These are phyloP conservation scores for Spinacia oleracea DNA, from an alignment of 179 eudicot species.

Conservation along the genomic window DNA sequence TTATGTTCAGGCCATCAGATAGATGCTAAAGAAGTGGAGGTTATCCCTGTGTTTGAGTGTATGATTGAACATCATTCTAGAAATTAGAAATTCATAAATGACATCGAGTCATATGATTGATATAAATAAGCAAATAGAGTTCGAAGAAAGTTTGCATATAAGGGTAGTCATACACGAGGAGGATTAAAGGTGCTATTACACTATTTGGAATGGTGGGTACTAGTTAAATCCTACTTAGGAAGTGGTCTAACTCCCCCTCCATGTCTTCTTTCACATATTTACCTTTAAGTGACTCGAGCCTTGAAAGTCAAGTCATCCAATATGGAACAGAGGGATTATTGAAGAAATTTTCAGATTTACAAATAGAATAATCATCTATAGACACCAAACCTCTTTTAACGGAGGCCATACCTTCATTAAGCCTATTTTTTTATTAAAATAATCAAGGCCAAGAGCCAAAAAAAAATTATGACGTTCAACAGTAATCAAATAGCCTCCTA, in stretches of 20 bases:
- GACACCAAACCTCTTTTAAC: neutral
- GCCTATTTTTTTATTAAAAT: neutral
- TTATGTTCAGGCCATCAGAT: no score
- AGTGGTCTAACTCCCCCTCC: neutral
- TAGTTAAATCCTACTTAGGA: neutral
- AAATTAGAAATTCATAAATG: no score
- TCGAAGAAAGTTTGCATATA: no score
- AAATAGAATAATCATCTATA: constrained; percentile 6
- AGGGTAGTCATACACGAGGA: no score
- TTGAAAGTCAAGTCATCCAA: neutral
- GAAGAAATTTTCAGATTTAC: constrained; percentile 23
- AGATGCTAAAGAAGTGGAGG: no score
- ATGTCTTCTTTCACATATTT: neutral
- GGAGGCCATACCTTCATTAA: neutral
- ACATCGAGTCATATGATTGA: no score
- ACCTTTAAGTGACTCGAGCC: neutral
- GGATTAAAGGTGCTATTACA: no score
- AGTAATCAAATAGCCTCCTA: constrained; percentile 77
- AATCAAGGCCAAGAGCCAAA: constrained; percentile 75
- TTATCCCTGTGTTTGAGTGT: no score
- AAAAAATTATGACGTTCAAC: constrained; percentile 85
- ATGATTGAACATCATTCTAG: no score
- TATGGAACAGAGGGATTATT: neutral
- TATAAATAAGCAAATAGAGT: no score
- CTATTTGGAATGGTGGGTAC: no score